These are phyloP conservation scores for Collybia nuda DNA, from an alignment of 768 basidiomycete genomes.

Conservation along the genomic window DNA sequence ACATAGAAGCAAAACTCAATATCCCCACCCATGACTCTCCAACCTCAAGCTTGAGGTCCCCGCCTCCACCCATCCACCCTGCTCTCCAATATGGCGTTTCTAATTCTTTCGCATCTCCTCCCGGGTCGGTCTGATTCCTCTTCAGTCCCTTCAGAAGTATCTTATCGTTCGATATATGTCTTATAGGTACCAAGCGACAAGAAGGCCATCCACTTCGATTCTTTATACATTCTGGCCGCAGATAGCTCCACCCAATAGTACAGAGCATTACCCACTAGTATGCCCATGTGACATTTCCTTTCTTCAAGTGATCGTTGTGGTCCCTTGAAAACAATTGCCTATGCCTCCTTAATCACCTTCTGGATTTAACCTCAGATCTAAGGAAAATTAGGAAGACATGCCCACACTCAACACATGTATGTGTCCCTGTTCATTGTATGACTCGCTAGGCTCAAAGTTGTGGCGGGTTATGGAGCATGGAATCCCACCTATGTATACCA, in stretches of 20 bases:
- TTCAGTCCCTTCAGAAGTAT: not conserved
- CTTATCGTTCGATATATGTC: not conserved
- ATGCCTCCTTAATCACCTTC: too few relatives aligned
- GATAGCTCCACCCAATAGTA: constrained; percentile 32
- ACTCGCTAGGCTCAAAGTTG: too few relatives aligned
- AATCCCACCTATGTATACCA: too few relatives aligned
- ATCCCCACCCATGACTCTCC: constrained; percentile 4
- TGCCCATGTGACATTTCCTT: too few relatives aligned
- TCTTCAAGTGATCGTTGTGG: too few relatives aligned
- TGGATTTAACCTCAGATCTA: too few relatives aligned
- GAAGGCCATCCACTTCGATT: constrained; percentile 27
- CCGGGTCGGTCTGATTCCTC: constrained; percentile 17
- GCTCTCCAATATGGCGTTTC: constrained; percentile 20
- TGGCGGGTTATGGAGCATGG: too few relatives aligned
- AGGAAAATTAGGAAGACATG: too few relatives aligned
- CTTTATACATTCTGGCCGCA: constrained; percentile 40
- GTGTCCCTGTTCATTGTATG: too few relatives aligned
- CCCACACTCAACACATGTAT: too few relatives aligned
- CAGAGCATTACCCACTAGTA: constrained; percentile 33
- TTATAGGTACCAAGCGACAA: constrained; percentile 24
- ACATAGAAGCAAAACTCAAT: constrained; percentile 10
- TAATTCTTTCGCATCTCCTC: constrained; percentile 21
- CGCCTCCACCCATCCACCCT: constrained; percentile 25
- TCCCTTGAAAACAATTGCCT: too few relatives aligned
- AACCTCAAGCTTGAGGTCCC: constrained; percentile 15